Base-by-base conservation (phyloP, 345 rosid genomes). In the Populus nigra region DNA sequence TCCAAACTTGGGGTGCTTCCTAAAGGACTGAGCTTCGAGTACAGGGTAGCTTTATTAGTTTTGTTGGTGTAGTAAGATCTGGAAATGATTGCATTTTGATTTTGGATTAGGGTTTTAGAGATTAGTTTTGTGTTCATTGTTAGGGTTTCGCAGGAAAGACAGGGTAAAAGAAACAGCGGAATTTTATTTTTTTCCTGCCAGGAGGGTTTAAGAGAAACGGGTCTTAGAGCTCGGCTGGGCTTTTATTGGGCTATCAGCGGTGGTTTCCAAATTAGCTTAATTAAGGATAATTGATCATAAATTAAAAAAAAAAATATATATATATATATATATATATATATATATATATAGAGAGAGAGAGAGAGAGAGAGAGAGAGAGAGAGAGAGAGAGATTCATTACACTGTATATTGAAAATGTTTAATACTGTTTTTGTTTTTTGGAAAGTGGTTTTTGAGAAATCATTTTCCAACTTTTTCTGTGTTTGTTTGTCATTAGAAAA, bases 21-120 rank as follows among this genome's bases (percentile, higher is more conserved):
- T 72, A 91, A 80, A 55, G 97, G 95, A 73, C 98, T 93, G 87
- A 94, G 88, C 82, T 80, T 90, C 69, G 91, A 88, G 83, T 91
- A 89, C 69, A 94, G 80, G 11, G 92, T 90, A 16, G 89, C 78
- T 81, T 88, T 90, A 31, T 85, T 86, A 18, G 86, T 77, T 80
- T 91, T 85, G 82, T 87, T 89, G 27, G 88, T 85, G 87, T 91
- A 84, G 87, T 92, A 92, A 22, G 71, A 79, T 82, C 92, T 85
- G 77, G 80, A 81, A 25, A 73, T 20, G 9, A 84, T 25, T 16
- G 78, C 65, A 76, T 49, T 78, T 80, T 59, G 80, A 38, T 38
- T 35, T 25, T 41, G 53, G 16, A 77, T 77, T 47, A 87, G 83
- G 85, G 86, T 76, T 79, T 78, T 81, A 9, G 83, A 77, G 1